phyloP scores from a whole-genome alignment of 805 yeast genomes.

The Kazachstania taianensis region DNA sequence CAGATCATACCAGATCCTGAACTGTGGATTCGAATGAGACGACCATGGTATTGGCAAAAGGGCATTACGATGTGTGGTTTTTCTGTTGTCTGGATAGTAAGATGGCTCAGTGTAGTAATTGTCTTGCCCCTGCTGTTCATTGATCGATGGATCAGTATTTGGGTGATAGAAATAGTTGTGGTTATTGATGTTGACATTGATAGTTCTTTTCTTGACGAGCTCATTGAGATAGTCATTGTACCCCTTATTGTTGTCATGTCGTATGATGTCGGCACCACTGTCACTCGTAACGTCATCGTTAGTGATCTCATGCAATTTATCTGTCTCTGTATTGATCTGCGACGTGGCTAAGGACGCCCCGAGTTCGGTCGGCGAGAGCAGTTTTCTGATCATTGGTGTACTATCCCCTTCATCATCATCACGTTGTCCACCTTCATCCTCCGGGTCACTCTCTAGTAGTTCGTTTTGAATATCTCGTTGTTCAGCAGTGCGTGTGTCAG shows the following conservation, averaged over 20 bases:
- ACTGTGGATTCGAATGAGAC: constrained; percentile 38
- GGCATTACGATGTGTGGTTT: background rate
- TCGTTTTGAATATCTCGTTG: too few relatives aligned
- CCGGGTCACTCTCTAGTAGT: too few relatives aligned
- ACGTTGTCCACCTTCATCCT: too few relatives aligned
- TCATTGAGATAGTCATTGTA: constrained; percentile 13
- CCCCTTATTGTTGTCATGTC: constrained; percentile 1
- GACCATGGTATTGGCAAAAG: constrained; percentile 59
- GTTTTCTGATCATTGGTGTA: background rate
- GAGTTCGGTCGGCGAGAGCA: constrained; percentile 5
- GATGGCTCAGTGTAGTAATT: too few relatives aligned
- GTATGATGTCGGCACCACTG: background rate
- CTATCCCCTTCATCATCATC: background rate
- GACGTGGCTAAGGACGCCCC: constrained; percentile 1
- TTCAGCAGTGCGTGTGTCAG: too few relatives aligned
- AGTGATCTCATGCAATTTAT: background rate
- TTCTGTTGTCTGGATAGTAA: too few relatives aligned
- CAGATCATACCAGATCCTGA: constrained; percentile 44
- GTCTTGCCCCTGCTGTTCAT: background rate
- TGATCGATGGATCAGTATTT: background rate
- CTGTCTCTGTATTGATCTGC: too few relatives aligned
- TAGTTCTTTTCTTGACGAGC: constrained; percentile 12
- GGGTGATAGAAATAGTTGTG: constrained; percentile 15
- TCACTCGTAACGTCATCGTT: background rate
- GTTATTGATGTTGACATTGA: constrained; percentile 23